Conservation (phyloP, 179 eudicot genomes). For the Beta lomatogona region DNA sequence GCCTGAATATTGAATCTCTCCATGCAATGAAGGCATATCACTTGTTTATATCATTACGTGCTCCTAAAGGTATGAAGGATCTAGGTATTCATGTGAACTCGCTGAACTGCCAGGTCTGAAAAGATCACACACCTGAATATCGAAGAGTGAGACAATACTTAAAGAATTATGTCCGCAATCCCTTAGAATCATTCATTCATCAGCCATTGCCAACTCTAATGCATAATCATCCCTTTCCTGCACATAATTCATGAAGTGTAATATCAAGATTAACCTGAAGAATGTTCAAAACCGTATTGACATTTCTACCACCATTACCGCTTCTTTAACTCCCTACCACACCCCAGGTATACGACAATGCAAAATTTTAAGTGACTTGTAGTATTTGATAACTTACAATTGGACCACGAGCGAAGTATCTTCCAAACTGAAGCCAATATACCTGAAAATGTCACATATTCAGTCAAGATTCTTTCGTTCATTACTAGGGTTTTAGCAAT, state of each 20-base stretch:
- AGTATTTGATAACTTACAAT: constrained; percentile 59
- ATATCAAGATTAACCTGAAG: not conserved
- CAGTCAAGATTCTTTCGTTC: constrained; percentile 8
- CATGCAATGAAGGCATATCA: constrained; percentile 5
- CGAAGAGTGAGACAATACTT: not conserved
- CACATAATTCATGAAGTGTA: constrained; percentile 17
- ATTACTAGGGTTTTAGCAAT: not conserved
- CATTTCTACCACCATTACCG: not conserved
- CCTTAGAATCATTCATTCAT: constrained; percentile 50
- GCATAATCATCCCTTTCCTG: constrained; percentile 99
- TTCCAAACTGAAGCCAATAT: constrained; percentile 96
- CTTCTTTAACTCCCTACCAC: not conserved
- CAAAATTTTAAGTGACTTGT: not conserved
- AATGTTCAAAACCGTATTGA: not conserved
- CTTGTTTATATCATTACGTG: constrained; percentile 1
- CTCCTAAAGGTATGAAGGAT: not conserved
- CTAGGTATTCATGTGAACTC: constrained; percentile 15
- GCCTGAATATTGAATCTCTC: not conserved
- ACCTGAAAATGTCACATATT: constrained; percentile 50
- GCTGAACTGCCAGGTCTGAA: constrained; percentile 13
- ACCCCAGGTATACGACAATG: constrained; percentile 4
- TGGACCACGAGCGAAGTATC: constrained; percentile 97
- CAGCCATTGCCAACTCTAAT: constrained; percentile 88
- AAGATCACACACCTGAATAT: constrained; percentile 22
- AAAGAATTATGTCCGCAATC: not conserved